These are phyloP conservation scores for Paramecium pentaurelia DNA, from an alignment of 73 alveolate species.

Conservation along the genomic window DNA sequence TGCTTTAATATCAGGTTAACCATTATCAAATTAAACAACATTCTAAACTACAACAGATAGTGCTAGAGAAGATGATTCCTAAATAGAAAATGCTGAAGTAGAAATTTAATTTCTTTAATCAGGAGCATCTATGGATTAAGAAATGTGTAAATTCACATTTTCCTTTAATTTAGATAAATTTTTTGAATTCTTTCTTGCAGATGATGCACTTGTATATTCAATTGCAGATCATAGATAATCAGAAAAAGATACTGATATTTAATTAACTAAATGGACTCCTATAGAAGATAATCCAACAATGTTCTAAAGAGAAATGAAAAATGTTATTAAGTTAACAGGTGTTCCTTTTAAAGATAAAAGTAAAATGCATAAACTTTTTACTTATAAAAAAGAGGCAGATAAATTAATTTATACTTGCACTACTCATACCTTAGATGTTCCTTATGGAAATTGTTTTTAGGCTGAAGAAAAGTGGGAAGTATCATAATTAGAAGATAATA, in stretches of 20 bases:
- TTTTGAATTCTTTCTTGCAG: conserved; percentile 37
- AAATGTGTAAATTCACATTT: conserved; percentile 31
- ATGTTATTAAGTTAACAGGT: background rate
- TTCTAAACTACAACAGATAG: background rate
- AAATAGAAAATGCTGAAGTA: conserved; percentile 33
- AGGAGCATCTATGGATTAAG: background rate
- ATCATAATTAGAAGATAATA: background rate
- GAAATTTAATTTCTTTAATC: background rate
- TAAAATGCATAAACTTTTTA: conserved; percentile 15
- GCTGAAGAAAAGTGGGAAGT: conserved; percentile 49
- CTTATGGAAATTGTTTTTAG: conserved; percentile 3
- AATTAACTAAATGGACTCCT: conserved; percentile 13
- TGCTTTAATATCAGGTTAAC: background rate
- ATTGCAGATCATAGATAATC: conserved; percentile 23
- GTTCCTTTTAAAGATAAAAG: conserved; percentile 41
- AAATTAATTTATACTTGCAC: background rate
- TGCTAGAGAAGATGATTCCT: background rate
- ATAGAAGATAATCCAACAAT: background rate
- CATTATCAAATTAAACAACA: background rate
- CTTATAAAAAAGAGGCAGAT: background rate
- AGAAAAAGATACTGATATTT: background rate
- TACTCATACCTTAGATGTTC: conserved; percentile 50
- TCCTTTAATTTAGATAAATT: background rate
- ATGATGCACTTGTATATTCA: background rate
- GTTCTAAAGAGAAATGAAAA: conserved; percentile 35